A percentile compares a stretch with the other conserved stretches of the same genome.
phyloP scores from a whole-genome alignment of 768 basidiomycete species.

The Lactarius pseudohatsudake region DNA sequence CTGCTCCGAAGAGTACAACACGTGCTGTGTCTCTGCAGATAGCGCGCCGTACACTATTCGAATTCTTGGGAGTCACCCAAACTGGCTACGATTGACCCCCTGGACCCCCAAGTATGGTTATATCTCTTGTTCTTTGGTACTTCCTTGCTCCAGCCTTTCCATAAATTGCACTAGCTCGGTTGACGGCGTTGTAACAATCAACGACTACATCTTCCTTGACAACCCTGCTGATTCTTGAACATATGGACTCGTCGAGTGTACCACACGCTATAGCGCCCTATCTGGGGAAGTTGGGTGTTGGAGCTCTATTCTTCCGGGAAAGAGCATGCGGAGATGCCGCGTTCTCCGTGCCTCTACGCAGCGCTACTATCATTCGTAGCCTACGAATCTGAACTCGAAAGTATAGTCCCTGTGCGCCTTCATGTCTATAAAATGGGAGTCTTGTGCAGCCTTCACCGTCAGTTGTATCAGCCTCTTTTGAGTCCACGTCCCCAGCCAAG shows the following conservation, averaged over 20 bases:
- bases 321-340: not conserved
- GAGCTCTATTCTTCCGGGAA: not conserved
- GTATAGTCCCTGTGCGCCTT: not conserved
- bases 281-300: too few species aligned
- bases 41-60: not conserved
- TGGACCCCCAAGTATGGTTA: not conserved
- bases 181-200: not conserved
- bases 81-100: not conserved
- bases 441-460: not conserved
- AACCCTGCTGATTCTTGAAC: not conserved
- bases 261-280: not conserved
- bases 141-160: not conserved
- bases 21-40: not conserved
- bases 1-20: not conserved
- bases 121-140: not conserved
- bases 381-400: not conserved
- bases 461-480: slow-evolving; percentile 4
- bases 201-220: not conserved
- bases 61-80: not conserved
- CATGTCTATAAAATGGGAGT: not conserved
- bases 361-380: not conserved
- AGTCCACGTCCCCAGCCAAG: not conserved
- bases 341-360: not conserved
- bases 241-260: not conserved
- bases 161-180: not conserved